These are phyloP conservation scores for Corymbia maculata DNA, from an alignment of 345 rosid genomes.

Conservation along the genomic window DNA sequence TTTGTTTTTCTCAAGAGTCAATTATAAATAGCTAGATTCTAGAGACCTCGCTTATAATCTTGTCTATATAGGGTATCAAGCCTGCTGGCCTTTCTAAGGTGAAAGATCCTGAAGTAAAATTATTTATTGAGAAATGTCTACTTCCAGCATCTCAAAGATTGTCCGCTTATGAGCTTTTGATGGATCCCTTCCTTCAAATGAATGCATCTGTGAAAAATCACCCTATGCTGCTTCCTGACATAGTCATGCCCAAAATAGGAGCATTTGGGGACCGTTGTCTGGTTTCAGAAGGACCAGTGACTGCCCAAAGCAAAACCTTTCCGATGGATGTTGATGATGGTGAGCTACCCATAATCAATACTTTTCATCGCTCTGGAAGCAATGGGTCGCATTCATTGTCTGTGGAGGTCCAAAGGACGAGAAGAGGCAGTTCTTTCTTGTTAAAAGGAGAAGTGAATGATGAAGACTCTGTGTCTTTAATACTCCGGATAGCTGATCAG, in stretches of 20 bases:
- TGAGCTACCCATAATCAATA: slow-evolving; percentile 47
- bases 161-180: slow-evolving; percentile 70
- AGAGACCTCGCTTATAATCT: neutral
- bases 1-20: neutral
- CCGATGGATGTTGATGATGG: slow-evolving; percentile 53
- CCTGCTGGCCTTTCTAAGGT: slow-evolving; percentile 75
- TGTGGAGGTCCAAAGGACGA: slow-evolving; percentile 53
- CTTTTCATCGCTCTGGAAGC: slow-evolving; percentile 21
- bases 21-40: neutral
- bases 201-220: slow-evolving; percentile 34
- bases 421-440: slow-evolving; percentile 49
- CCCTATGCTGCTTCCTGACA: slow-evolving; percentile 53
- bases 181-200: slow-evolving; percentile 63
- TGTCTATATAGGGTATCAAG: slow-evolving; percentile 55
- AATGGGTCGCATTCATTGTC: slow-evolving; percentile 13
- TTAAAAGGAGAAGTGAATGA: slow-evolving; percentile 65
- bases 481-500: slow-evolving; percentile 64
- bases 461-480: slow-evolving; percentile 61
- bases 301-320: slow-evolving; percentile 19
- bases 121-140: slow-evolving; percentile 81
- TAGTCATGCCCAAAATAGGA: slow-evolving; percentile 54
- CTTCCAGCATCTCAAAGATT: slow-evolving; percentile 68
- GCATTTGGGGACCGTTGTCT: slow-evolving; percentile 67
- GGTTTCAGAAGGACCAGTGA: slow-evolving; percentile 70
- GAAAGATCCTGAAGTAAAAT: slow-evolving; percentile 55